Base-by-base conservation (phyloP, 192 early-diverging fungal species). In the Backusella luteola region DNA sequence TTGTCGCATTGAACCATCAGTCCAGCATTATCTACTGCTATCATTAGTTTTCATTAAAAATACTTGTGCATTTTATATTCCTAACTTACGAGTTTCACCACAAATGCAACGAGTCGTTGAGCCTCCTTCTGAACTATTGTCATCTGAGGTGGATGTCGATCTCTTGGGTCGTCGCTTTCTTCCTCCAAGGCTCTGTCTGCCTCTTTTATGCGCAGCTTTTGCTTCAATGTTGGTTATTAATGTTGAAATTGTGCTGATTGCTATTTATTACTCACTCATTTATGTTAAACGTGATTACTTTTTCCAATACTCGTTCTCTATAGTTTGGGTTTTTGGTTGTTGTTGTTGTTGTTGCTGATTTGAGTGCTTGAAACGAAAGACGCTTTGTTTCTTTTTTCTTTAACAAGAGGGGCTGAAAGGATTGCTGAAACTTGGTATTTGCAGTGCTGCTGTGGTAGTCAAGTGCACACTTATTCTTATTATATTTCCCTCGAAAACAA, bases 1-100 rank as follows among this genome's bases (percentile, higher is more conserved):
- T 80, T 87, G 29, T 87, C 86, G 69, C 86, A 87, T 69, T 84
- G 82, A 4, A 87, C 83, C 86, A 87, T 87, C 8, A 87, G 70
- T 19, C 86, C 86, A 4, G 81, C 82, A 77, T 85, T 83, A 67
- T 87, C 86, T 87, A 53, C 21, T 14, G 35, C 41, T 66, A 14
- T 39, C 39, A 38, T 35, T 21, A 39, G 12, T 38, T 3, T 69
- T n/a, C 32, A 12, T 11, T 36, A 35, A 68, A 36, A 70, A 46
- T 26, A 32, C 9, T 11, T n/a, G 32, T 3, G 32, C 32, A 3
- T 39, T 19, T 23, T 46, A 41, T 12, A 63, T 66, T 29, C 38
- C 29, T 35, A 42, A 83, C 84, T 73, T 86, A 88, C 87, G 81
- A 80, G 84, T 71, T 75, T 85, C 78, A 53, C 84, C 82, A 63